phyloP scores from a whole-genome alignment of 2,329 filamentous ascomycete genomes.

The Cladophialophora exuberans region DNA sequence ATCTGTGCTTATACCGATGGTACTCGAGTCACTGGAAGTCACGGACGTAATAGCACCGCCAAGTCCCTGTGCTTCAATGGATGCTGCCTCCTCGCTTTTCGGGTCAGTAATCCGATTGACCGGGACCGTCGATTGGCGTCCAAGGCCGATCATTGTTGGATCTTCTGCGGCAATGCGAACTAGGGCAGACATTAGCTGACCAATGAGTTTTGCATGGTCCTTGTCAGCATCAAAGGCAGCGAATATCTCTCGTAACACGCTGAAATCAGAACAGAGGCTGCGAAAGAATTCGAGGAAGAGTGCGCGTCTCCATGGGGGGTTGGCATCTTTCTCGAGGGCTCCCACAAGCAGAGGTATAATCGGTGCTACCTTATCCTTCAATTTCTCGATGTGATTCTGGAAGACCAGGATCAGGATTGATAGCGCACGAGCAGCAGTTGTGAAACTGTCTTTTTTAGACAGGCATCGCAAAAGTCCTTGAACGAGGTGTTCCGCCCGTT shows the following conservation, averaged over 20 bases:
- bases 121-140: constrained; percentile 85
- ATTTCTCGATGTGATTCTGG: constrained; percentile 6
- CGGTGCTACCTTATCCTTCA: constrained; percentile 71
- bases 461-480: constrained; percentile 25
- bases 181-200: constrained; percentile 81
- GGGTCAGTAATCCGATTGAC: constrained; percentile 58
- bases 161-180: constrained; percentile 93
- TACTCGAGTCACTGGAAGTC: constrained; percentile 67
- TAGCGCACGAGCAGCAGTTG: constrained; percentile 23
- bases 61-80: constrained; percentile 84
- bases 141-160: constrained; percentile 82
- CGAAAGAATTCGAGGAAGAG: constrained; percentile 90
- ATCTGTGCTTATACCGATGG: constrained; percentile 78
- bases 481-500: constrained; percentile 67
- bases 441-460: constrained; percentile 25
- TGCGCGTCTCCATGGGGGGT: constrained; percentile 80
- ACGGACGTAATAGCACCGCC: constrained; percentile 82
- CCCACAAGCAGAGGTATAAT: constrained; percentile 81
- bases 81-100: constrained; percentile 63
- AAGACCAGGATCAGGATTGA: constrained; percentile 23
- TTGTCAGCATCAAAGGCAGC: constrained; percentile 74
- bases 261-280: constrained; percentile 79
- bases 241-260: constrained; percentile 78
- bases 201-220: constrained; percentile 74
- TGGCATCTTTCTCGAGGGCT: constrained; percentile 80